Evolutionary conservation across 1,284 basidiomycete genomes (phyloP).

Genomic region (Polyporus tsugae): DNA sequence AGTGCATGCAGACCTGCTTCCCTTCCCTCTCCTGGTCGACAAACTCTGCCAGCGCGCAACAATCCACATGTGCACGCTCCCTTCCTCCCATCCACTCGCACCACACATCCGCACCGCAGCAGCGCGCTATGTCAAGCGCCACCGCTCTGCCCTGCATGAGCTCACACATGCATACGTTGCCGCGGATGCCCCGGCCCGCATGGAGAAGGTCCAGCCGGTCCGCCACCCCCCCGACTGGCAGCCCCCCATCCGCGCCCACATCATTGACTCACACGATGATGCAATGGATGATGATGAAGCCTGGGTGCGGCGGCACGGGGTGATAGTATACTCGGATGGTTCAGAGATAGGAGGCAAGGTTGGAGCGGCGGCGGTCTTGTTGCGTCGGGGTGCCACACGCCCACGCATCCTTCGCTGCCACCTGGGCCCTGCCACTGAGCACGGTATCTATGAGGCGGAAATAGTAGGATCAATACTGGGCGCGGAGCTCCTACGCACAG

Average conservation of each 20-base stretch:
- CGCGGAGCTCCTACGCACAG: not conserved
- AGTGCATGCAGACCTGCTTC: conserved; percentile 44
- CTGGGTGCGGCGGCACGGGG: not conserved
- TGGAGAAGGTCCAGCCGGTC: conserved; percentile 30
- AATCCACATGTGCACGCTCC: conserved; percentile 43
- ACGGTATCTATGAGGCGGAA: conserved; percentile 3
- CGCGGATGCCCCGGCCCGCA: not conserved
- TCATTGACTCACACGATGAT: conserved; percentile 8
- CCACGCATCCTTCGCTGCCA: not conserved
- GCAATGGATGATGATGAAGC: not conserved
- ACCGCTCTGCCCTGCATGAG: not conserved
- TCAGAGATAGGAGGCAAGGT: conserved; percentile 24
- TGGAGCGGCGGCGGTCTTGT: conserved; percentile 6
- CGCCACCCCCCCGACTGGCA: conserved; percentile 21
- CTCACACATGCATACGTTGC: not conserved
- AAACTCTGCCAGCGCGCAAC: conserved; percentile 40
- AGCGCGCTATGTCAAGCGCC: not conserved
- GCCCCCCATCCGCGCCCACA: not conserved
- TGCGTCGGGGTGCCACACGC: not conserved
- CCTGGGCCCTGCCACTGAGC: not conserved
- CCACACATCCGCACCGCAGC: not conserved
- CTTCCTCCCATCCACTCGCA: conserved; percentile 43
- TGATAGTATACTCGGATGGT: conserved; percentile 32
- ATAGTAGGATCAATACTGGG: not conserved
- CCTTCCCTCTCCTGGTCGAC: conserved; percentile 40